Conservation (phyloP, 139 green algal genomes). For the Pycnococcus provasolii region DNA sequence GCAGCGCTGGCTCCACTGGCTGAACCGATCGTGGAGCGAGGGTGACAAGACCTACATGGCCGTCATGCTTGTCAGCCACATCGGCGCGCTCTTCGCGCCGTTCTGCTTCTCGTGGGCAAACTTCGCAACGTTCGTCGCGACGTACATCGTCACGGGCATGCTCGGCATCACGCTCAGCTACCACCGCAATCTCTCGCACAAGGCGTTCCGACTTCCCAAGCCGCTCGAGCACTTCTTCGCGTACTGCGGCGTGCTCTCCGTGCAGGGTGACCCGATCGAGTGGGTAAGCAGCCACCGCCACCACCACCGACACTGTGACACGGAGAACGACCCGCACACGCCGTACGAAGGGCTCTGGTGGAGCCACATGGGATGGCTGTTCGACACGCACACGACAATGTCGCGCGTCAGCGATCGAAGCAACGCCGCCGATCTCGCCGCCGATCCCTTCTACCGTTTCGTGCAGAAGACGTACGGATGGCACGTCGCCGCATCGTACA, state of each 20-base stretch:
- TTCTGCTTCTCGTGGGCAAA: constrained; percentile 50
- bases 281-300: constrained; percentile 82
- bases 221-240: constrained; percentile 96
- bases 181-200: constrained; percentile 83
- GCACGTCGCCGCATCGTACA: constrained; percentile 72
- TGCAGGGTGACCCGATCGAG: constrained; percentile 74
- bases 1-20: too few relatives aligned
- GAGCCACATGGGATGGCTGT: constrained; percentile 91
- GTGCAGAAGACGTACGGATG: constrained; percentile 72
- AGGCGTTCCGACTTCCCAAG: constrained; percentile 83
- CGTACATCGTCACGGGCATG: constrained; percentile 82
- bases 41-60: constrained; percentile 34
- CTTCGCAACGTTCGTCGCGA: constrained; percentile 60
- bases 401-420: constrained; percentile 52
- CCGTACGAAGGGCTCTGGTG: constrained; percentile 98
- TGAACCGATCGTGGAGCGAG: constrained; percentile 12
- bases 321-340: constrained; percentile 90
- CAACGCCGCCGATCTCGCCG: constrained; percentile 75
- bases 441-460: constrained; percentile 83
- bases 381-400: constrained; percentile 66
- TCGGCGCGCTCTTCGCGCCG: constrained; percentile 25
- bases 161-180: constrained; percentile 93
- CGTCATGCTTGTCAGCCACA: constrained; percentile 33
- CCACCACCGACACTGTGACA: constrained; percentile 95
- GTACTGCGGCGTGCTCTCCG: constrained; percentile 90